Percentiles rank a stretch among this genome's conserved stretches.
Evolutionary conservation across 257 asterid species (phyloP).

Genomic region (Solanum peruvianum): DNA sequence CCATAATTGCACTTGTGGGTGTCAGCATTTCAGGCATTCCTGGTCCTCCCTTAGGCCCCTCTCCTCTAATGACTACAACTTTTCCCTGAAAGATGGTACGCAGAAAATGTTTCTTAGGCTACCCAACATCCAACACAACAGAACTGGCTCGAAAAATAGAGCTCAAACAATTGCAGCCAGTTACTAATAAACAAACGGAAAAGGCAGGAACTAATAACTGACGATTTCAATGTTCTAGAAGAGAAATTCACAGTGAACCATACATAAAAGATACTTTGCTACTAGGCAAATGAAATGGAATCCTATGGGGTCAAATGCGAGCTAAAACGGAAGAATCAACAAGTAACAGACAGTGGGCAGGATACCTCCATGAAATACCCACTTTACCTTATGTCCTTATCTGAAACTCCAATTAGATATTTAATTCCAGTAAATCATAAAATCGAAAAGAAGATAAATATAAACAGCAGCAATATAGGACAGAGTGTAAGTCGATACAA

Average conservation of each 20-base stretch:
- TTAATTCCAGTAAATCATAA: neutral
- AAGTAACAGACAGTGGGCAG: neutral
- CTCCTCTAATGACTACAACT: constrained; percentile 93
- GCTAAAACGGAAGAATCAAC: neutral
- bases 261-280: neutral
- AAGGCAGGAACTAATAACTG: neutral
- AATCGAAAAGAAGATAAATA: neutral
- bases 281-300: neutral
- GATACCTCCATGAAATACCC: neutral
- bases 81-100: constrained; percentile 49
- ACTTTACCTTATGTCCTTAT: neutral
- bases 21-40: constrained; percentile 99
- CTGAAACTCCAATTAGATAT: neutral
- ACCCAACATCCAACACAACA: neutral
- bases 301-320: neutral
- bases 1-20: constrained; percentile 98
- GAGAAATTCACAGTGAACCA: neutral
- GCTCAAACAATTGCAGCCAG: neutral
- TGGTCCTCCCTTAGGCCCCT: constrained; percentile 99
- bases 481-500: neutral
- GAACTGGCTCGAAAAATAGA: neutral
- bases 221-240: neutral
- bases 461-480: neutral
- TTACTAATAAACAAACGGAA: neutral
- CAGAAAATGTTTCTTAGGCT: neutral